Conservation (phyloP, 768 basidiomycete genomes). For the Heimioporus sp. region DNA sequence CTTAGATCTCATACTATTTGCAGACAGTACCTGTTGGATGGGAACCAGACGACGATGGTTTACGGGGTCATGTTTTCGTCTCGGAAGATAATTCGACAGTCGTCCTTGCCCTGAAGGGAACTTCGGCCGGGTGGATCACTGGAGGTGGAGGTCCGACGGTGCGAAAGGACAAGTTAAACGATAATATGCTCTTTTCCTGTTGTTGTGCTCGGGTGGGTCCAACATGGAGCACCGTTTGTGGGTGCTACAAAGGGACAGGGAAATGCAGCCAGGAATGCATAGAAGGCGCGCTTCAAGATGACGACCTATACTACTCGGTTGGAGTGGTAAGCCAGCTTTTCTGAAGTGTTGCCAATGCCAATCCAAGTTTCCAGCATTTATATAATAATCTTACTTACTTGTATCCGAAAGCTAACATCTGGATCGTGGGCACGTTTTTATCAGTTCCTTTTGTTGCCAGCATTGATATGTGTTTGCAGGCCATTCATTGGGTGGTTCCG, state of each 20-base stretch:
- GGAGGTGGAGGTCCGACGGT: constrained; percentile 80
- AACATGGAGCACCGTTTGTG: constrained; percentile 92
- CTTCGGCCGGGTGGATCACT: constrained; percentile 66
- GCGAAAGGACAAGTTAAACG: constrained; percentile 90
- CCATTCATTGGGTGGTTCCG: constrained; percentile 82
- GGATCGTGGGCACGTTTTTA: constrained; percentile 63
- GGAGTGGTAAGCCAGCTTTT: constrained; percentile 60
- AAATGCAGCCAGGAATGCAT: constrained; percentile 82
- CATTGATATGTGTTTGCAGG: constrained; percentile 22
- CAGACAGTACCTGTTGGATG: constrained; percentile 83
- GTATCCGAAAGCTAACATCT: constrained; percentile 88
- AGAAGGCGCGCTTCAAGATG: constrained; percentile 72
- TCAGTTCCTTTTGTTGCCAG: background rate
- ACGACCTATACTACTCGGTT: constrained; percentile 84
- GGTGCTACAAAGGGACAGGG: constrained; percentile 72
- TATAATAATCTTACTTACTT: constrained; percentile 91
- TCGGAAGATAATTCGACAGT: constrained; percentile 81
- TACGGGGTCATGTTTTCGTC: constrained; percentile 92
- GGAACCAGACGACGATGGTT: constrained; percentile 85
- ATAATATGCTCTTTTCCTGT: constrained; percentile 94
- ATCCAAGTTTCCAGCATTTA: constrained; percentile 56
- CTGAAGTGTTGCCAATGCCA: background rate
- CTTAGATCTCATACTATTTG: background rate
- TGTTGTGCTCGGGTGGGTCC: constrained; percentile 96
- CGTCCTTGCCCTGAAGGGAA: constrained; percentile 90